Evolutionary conservation across 768 basidiomycete species (phyloP).

Genomic region (Naganishia vaughanmartiniae): DNA sequence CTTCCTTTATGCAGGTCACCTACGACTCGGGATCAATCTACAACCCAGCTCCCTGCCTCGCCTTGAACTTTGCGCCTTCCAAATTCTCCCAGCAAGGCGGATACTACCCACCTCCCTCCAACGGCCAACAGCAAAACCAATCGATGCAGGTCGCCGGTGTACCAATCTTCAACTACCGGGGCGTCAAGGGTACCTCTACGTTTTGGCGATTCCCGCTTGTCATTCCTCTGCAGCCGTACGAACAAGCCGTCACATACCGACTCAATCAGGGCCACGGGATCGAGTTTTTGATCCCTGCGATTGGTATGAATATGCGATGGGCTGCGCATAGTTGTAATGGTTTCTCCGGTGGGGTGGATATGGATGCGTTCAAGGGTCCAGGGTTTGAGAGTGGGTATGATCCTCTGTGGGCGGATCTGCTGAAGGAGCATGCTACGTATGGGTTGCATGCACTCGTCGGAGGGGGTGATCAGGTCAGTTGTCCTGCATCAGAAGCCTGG

Average conservation of each 20-base stretch:
- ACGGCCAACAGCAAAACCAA: constrained; percentile 19
- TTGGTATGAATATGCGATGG: constrained; percentile 81
- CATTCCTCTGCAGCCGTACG: constrained; percentile 67
- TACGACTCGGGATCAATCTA: constrained; percentile 42
- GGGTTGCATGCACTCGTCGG: constrained; percentile 92
- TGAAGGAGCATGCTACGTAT: constrained; percentile 69
- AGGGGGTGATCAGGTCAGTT: constrained; percentile 72
- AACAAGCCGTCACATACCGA: constrained; percentile 75
- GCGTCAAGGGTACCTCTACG: constrained; percentile 66
- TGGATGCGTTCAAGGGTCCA: constrained; percentile 54
- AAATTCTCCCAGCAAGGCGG: constrained; percentile 34
- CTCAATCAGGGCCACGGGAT: constrained; percentile 76
- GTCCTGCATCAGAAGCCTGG: background rate
- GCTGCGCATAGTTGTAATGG: constrained; percentile 64
- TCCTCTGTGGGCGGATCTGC: constrained; percentile 90
- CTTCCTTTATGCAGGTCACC: constrained; percentile 54
- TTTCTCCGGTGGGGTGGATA: constrained; percentile 70
- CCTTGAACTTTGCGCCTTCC: constrained; percentile 40
- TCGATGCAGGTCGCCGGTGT: constrained; percentile 29
- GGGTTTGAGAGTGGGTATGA: constrained; percentile 79
- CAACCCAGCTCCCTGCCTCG: constrained; percentile 37
- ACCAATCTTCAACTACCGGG: constrained; percentile 41
- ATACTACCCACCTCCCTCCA: constrained; percentile 18
- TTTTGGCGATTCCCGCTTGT: constrained; percentile 92
- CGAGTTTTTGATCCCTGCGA: constrained; percentile 78